Base-by-base conservation (phyloP, 2,329 filamentous ascomycete species). In the Didymella arachidicola region DNA sequence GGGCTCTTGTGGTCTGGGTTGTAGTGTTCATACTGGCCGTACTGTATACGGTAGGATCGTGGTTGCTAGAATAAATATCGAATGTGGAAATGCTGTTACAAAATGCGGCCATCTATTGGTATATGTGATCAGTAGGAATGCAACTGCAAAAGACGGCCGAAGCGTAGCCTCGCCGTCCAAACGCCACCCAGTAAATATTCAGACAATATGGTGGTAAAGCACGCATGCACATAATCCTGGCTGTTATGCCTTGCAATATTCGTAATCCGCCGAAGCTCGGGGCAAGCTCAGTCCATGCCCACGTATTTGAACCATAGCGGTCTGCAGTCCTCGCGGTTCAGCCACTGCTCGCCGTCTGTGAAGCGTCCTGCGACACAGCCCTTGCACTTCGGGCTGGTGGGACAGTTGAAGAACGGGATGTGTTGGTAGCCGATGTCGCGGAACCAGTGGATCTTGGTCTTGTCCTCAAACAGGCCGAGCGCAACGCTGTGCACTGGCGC, bases 391-490 rank as follows among this genome's bases (percentile, higher is more conserved):
- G 92, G 91, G 52, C 90, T 96, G 79, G 97, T 98, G 62, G 95
- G 95, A 75, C 95, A 99, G 81, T 99, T 99, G 84, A 96, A 97
- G 81, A 96, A 99, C 44, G 95, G 95, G 53, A 98, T 93, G 70
- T 99, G 95, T 72, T 97, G 93, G 80, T 99, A 99, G 57, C 95
- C 95, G 67, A 99, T 98, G 76, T 99, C 95, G 53, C 94, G 93
- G 89, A 99, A 99, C 93, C 93, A 98, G 78, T 98, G 94, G 61
- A 99, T 91, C 77, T 92, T 93, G 79, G 84, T 90, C 72, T 88
- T 86, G 74, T 99, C 94, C 72, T 96, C 94, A 74, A 99, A 97
- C 26, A 99, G 79, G 29, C 92, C 95, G 41, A 99, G 79, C 0
- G 92, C 95, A 70, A 99, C 93, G 65, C 92, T 96, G 78, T 99